A percentile compares a stretch with the other conserved stretches of the same genome.
These are phyloP conservation scores for Trypanosoma scelopori DNA, from an alignment of 208 protist genomes.

Conservation along the genomic window DNA sequence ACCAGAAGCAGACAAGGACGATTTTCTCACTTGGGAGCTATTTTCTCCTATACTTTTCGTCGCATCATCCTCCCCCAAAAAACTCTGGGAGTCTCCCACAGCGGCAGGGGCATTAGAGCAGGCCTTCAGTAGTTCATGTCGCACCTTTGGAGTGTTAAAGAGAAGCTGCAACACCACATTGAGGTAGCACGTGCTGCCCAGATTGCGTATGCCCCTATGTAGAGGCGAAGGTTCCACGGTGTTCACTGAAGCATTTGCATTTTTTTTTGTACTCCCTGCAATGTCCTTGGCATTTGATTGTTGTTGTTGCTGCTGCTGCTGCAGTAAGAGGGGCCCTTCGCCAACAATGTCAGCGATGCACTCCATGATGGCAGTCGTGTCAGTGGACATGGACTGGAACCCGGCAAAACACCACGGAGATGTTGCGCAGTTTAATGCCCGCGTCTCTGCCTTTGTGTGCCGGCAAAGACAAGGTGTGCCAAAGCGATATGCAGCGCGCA, in stretches of 20 bases:
- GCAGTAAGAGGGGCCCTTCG: conserved; percentile 6
- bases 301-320: too few species aligned
- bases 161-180: conserved; percentile 84
- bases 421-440: conserved; percentile 41
- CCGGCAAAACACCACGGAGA: conserved; percentile 60
- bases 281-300: too few species aligned
- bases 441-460: conserved; percentile 19
- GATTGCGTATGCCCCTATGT: conserved; percentile 75
- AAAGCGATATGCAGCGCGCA: conserved; percentile 50
- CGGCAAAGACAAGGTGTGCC: conserved; percentile 36
- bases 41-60: conserved; percentile 4
- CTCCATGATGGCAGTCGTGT: conserved; percentile 33
- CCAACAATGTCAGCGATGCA: conserved; percentile 40
- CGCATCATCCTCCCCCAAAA: not conserved
- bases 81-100: not conserved
- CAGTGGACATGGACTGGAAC: conserved; percentile 35
- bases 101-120: conserved; percentile 19
- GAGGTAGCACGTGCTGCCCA: conserved; percentile 92
- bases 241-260: too few species aligned
- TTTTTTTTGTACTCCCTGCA: too few species aligned
- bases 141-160: conserved; percentile 58
- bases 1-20: conserved; percentile 30
- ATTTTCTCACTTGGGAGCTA: not conserved
- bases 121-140: conserved; percentile 49
- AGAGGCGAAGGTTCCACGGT: conserved; percentile 28